phyloP scores from a whole-genome alignment of 148 eudicot species.

The Diospyros kaki region DNA sequence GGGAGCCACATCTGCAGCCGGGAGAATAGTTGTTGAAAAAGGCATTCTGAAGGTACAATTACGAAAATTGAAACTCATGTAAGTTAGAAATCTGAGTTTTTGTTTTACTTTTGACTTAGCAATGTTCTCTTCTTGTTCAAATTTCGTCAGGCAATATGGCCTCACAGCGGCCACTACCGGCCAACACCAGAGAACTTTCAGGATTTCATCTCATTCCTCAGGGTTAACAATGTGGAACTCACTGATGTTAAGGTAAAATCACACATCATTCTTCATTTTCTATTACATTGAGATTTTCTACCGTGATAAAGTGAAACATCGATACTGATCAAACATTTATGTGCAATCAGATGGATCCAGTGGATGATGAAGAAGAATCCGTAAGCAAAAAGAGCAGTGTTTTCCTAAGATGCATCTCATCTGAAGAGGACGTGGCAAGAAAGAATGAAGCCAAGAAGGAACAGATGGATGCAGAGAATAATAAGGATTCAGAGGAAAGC shows the following conservation, averaged over 20 bases:
- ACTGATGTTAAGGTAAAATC: constrained; percentile 68
- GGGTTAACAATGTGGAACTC: constrained; percentile 72
- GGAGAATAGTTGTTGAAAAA: constrained; percentile 72
- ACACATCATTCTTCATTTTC: not conserved
- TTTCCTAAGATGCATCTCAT: constrained; percentile 55
- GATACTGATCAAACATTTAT: constrained; percentile 18
- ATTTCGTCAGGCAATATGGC: constrained; percentile 73
- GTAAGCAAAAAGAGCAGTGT: constrained; percentile 38
- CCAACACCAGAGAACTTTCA: constrained; percentile 91
- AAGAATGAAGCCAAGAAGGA: constrained; percentile 26
- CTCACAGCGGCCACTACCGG: constrained; percentile 97
- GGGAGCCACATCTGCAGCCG: constrained; percentile 97
- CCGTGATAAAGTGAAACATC: not conserved
- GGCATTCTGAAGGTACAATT: constrained; percentile 71
- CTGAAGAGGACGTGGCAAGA: constrained; percentile 54
- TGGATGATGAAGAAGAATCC: constrained; percentile 49
- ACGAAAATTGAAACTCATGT: not conserved
- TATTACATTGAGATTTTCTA: not conserved
- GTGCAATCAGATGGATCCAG: constrained; percentile 62
- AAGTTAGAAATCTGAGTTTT: not conserved
- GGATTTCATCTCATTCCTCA: constrained; percentile 71
- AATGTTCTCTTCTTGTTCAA: not conserved
- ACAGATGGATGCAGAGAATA: constrained; percentile 21
- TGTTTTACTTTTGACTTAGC: not conserved
- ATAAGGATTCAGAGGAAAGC: constrained; percentile 8